Evolutionary conservation across 2,329 filamentous ascomycete species (phyloP), one percentile per base, ranked within the genome.

Genomic region (Fusarium verticillioides): DNA sequence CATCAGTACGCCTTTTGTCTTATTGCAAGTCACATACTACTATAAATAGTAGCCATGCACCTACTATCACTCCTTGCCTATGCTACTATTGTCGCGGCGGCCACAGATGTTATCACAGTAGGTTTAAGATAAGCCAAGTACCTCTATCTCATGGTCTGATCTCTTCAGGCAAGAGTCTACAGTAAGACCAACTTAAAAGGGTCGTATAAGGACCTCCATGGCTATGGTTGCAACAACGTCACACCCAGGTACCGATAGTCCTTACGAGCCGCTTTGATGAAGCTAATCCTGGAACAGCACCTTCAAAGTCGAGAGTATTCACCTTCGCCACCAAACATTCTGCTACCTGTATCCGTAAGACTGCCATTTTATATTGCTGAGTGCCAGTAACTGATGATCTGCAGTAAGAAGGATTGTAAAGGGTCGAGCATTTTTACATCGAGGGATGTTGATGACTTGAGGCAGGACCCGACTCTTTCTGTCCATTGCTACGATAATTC

Each of bases 341-440:
- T 43, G 53, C 21, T 56, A 34, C 7, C 19, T 56, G 5, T 56
- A 43, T 21, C 6, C n/a, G 39, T 43, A 18, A 57, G 39, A 32
- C 9, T 3, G 2, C 10, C 4, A 12, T 3, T 3, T 9, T 9
- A 2, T 5, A 28, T 12, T 5, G 5, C 0, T 32, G 2, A 7
- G 2, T 34, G 16, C 18, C 28, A 11, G 13, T 6, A 8, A 11
- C 16, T 56, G 2, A 40, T 23, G 11, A 2, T 23, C 5, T 3
- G 2, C 7, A 57, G 39, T 13, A 28, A 30, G 10, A 42, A 34
- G 15, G 23, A 56, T 7, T 57, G 28, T 13, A 43, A 57, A 34
- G 39, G 39, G 28, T 19, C 39, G 6, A 34, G 39, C 3, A 26
- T 43, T 1, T 43, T 26, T 4, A 19, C 15, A 6, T 11, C 39